Conservation (phyloP, 2,329 filamentous ascomycete species). For the Ceratocystis ficicola region DNA sequence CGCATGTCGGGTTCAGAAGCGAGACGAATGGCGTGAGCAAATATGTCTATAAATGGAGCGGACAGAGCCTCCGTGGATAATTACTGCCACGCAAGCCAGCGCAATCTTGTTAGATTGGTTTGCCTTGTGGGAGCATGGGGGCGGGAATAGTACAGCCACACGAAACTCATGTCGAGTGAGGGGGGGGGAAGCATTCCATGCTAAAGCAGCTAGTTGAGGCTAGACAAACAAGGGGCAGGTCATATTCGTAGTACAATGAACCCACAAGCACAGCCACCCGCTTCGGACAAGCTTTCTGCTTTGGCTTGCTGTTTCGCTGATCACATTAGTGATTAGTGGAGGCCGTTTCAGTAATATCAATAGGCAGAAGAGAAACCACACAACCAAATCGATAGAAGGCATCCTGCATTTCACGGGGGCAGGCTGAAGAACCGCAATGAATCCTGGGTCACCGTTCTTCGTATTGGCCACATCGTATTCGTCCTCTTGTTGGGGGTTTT, state of each 20-base stretch:
- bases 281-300: slow-evolving; percentile 1
- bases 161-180: not conserved
- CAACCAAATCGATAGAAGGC: not conserved
- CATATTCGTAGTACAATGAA: not conserved
- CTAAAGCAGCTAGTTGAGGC: not conserved
- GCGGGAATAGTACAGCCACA: slow-evolving; percentile 9
- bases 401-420: no score
- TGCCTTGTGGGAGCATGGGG: not conserved
- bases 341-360: not conserved
- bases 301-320: not conserved
- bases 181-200: not conserved
- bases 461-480: not conserved
- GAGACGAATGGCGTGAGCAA: not conserved
- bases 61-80: not conserved
- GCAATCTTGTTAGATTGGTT: not conserved
- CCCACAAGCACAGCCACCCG: slow-evolving; percentile 7
- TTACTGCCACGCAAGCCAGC: slow-evolving; percentile 1
- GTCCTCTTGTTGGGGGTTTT: not conserved
- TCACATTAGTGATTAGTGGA: not conserved
- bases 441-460: not conserved
- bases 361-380: not conserved
- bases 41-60: not conserved
- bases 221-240: not conserved
- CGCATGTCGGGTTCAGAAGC: no score
- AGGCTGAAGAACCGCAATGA: not conserved